Evolutionary conservation across 352 stramenopile genomes (phyloP).

Genomic region (Phytophthora uliginosa): DNA sequence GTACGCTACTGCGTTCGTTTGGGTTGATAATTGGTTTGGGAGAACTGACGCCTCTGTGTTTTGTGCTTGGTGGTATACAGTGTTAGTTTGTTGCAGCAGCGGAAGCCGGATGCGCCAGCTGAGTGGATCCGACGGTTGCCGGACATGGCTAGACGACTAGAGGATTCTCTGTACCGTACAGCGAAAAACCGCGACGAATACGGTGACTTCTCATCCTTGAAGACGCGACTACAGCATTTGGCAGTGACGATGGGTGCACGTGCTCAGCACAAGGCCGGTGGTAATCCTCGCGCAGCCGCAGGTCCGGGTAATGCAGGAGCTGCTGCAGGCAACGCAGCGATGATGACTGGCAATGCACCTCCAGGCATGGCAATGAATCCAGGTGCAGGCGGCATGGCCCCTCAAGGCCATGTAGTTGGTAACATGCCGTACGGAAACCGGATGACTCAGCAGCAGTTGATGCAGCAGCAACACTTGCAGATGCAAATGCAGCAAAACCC

Average conservation of each 20-base stretch:
- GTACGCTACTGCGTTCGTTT: constrained; percentile 42
- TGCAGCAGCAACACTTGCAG: constrained; percentile 82
- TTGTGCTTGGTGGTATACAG: constrained; percentile 33
- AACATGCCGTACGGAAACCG: constrained; percentile 82
- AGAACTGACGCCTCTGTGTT: constrained; percentile 11
- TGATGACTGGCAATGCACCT: constrained; percentile 58
- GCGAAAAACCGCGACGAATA: constrained; percentile 96
- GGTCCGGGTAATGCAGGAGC: constrained; percentile 37
- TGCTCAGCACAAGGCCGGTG: constrained; percentile 79
- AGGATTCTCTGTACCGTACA: constrained; percentile 97
- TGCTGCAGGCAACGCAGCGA: constrained; percentile 41
- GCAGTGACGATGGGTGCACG: constrained; percentile 92
- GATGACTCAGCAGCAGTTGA: constrained; percentile 86
- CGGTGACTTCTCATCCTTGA: constrained; percentile 96
- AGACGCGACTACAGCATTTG: constrained; percentile 97
- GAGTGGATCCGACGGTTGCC: constrained; percentile 98
- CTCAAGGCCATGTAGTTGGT: constrained; percentile 67
- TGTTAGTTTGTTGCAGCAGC: constrained; percentile 97
- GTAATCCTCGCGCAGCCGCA: constrained; percentile 54
- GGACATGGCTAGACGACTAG: constrained; percentile 98
- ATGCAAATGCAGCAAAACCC: constrained; percentile 88
- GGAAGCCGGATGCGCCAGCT: constrained; percentile 96
- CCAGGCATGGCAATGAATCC: constrained; percentile 64
- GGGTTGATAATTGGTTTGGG: not conserved
- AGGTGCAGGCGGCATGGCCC: constrained; percentile 61